Base-by-base conservation (phyloP, 129 eudicot genomes). In the Rutidosis leptorrhynchoides region DNA sequence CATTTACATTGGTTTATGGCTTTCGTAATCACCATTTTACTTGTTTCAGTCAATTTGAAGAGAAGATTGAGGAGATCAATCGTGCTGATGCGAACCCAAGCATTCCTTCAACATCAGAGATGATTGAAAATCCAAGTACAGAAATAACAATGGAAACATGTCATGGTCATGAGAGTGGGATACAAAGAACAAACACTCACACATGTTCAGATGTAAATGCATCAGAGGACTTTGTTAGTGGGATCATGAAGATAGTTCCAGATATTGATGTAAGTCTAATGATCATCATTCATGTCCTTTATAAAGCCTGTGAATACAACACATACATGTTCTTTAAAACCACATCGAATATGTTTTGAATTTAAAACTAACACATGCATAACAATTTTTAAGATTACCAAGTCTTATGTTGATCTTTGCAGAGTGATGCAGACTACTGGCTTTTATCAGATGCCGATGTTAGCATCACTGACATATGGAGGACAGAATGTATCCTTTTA, bases 181-280 rank as follows among this genome's bases (percentile, higher is more conserved):
- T 77, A 73, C 82, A 81, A 68, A 79, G 52, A 45, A 64, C 79
- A 58, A 83, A 81, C 60, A 24, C 70, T 65, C 71, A 71, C n/a
- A 53, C 66, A 28, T 55, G 73, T 73, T 68, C 87, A 69, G 96
- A 79, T 62, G 59, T 80, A 24, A 76, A 74, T 68, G 80, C 96
- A 68, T 78, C 94, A 19, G 89, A 89, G 26, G 96, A 89, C 73
- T 76, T 85, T 68, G 90, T 79, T 71, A 82, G 80, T 27, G 95
- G 96, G 80, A 88, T 88, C 75, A 83, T 85, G 96, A 93, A 93
- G 78, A 88, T 93, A 53, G 98, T 93, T 68, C 98, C 98, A 33
- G 87, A 88, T 64, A 81, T 93, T 67, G 96, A 88, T 71, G 98
- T 88, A 79, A 93, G 98, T 88, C 43, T 17, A 19, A 14, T 46